phyloP scores from a whole-genome alignment of 371 early-diverging fungal species.

The Syncephalastrum sp. region DNA sequence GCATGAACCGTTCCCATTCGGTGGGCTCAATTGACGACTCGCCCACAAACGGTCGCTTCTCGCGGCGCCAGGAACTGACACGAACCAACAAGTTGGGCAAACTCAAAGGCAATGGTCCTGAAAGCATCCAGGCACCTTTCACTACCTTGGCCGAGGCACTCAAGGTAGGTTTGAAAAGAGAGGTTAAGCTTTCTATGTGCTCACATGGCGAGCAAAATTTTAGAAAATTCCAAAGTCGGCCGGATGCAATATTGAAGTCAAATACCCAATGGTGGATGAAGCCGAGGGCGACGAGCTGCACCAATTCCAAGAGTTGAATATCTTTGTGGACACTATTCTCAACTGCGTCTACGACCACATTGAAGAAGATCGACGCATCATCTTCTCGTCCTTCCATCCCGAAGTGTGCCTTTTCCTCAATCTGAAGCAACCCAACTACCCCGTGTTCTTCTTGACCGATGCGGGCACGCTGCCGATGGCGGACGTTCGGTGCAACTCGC shows the following conservation, averaged over 20 bases:
- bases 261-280: constrained; percentile 93
- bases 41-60: constrained; percentile 14
- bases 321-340: constrained; percentile 85
- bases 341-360: constrained; percentile 72
- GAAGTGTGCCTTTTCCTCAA: constrained; percentile 83
- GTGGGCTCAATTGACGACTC: constrained; percentile 42
- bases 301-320: constrained; percentile 76
- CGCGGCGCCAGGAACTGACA: constrained; percentile 30
- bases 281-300: constrained; percentile 70
- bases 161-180: constrained; percentile 39
- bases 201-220: constrained; percentile 1
- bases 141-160: constrained; percentile 81
- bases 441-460: constrained; percentile 92
- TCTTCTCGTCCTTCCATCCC: constrained; percentile 95
- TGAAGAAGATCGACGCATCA: constrained; percentile 71
- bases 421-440: constrained; percentile 81
- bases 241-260: constrained; percentile 97
- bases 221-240: constrained; percentile 71
- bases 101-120: constrained; percentile 68
- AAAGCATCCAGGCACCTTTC: constrained; percentile 79
- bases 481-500: constrained; percentile 83
- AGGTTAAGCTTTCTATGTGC: constrained; percentile 7
- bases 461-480: constrained; percentile 76
- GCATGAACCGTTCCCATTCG: constrained; percentile 52
- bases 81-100: constrained; percentile 42